phyloP scores from a whole-genome alignment of 163 green algal species.

The Scenedesmus sp. region DNA sequence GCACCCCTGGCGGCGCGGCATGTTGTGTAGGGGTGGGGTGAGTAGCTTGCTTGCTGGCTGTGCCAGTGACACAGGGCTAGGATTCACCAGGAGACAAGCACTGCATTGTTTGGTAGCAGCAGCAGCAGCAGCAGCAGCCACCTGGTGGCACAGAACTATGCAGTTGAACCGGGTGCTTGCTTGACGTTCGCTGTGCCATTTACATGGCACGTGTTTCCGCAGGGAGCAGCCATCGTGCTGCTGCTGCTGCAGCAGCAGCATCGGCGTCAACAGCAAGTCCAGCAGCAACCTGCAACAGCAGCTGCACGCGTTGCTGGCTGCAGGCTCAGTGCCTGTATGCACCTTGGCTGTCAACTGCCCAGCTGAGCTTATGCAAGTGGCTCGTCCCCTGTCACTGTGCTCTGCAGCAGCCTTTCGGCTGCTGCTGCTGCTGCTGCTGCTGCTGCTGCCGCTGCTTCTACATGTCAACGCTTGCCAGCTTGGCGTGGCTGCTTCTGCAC shows the following conservation, averaged over 20 bases:
- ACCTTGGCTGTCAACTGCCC: too few relatives aligned
- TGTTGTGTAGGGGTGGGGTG: too few relatives aligned
- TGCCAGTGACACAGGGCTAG: too few relatives aligned
- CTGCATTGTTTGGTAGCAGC: too few relatives aligned
- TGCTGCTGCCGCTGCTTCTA: background rate
- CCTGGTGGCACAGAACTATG: background rate
- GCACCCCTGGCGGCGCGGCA: too few relatives aligned
- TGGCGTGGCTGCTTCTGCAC: too few relatives aligned
- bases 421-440: too few relatives aligned
- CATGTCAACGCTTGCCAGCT: background rate
- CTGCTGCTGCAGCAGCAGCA: background rate
- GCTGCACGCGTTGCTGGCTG: too few relatives aligned
- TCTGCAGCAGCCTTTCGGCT: background rate
- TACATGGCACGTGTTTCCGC: too few relatives aligned
- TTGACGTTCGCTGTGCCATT: too few relatives aligned
- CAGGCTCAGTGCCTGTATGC: too few relatives aligned
- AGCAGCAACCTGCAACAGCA: background rate
- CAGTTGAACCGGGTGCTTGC: background rate
- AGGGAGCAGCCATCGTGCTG: background rate
- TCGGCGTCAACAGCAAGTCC: background rate
- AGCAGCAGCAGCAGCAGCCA: background rate
- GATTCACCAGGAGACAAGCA: background rate
- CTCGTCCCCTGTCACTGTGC: background rate
- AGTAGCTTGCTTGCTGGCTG: background rate
- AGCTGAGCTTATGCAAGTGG: too few relatives aligned